Base-by-base conservation (phyloP, 805 yeast genomes). In the Suhomyces prunicola region DNA sequence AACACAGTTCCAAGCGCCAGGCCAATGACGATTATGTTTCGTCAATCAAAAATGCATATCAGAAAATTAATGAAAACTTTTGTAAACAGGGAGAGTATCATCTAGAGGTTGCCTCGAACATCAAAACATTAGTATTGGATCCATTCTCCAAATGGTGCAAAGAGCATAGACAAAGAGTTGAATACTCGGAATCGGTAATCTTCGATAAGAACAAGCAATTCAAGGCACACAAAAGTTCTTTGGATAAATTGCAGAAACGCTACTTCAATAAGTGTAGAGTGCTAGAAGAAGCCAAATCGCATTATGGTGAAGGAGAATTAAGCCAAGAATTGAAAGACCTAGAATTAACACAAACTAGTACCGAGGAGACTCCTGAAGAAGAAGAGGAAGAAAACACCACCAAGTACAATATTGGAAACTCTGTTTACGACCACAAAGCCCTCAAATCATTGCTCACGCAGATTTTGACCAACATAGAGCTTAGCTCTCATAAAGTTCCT, bases 251-350 rank as follows among this genome's bases (percentile, higher is more conserved):
- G 56, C 90, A 84, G 65, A 84, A 81, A 67, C 80, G 79, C 52
- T 90, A 90, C 66, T 88, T 87, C 76, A 87, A 85, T 68, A 87
- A 86, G 64, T 88, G 94, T 67, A 74, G 96, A 49, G 71, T 83
- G 54, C 74, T 87, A 50, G 96, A 89, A 65, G 89, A 86, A 52
- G 78, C 82, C 62, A 81, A 77, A 58, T 68, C 78, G 1, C 76
- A 76, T 44, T 73, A 73, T 52, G 64, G 74, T 10, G 82, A 76
- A 22, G 83, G 79, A 8, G 79, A 77, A 50, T 59, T 74, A 35
- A 55, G 55, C 24, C 70, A 75, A 40, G 70, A 62, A 63, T 29
- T 69, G 45, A 57, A 53, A 33, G 70, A 60, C 42, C 40, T 62
- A 27, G 65, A 63, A 39, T 55, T 54, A 24, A 55, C 54, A 5